Evolutionary conservation across 2,329 filamentous ascomycete species (phyloP), one percentile per base, ranked within the genome.

Genomic region (Penicillium glabrum): DNA sequence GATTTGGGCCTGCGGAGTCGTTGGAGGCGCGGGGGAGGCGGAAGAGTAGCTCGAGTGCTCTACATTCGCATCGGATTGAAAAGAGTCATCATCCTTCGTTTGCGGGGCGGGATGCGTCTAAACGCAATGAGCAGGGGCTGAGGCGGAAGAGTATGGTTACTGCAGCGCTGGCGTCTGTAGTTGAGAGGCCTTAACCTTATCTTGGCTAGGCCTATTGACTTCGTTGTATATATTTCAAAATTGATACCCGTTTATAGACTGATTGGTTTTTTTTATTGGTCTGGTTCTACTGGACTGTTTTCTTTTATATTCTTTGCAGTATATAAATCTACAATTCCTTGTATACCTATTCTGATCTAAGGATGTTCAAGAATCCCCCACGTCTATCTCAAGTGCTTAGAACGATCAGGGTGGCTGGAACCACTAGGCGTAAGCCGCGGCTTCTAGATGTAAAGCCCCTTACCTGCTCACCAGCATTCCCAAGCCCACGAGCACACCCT

Each of bases 101-200:
- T 48, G 46, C 58, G 21, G 64, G 46, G 41, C 58, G 69, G 31
- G 69, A 69, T 24, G 51, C 62, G 27, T 64, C 62, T 16, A 74
- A 72, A 61, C 72, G 70, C 59, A 68, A 67, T 53, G 73, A 75
- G 46, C 71, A 74, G 47, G 72, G 72, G 0, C 51, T 75, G 23
- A 58, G 73, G 23, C 61, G 73, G 51, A 74, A 72, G 64, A 76
- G 73, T 51, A 60, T 76, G 41, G 73, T 76, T 9, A 74, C 68
- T 64, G 72, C 73, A 13, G 72, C 72, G 41, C 60, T 76, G 61
- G 72, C 72, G 10, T 73, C 71, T 14, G 68, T 75, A 58, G 67
- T 67, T 26, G 70, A 72, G 53, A 58, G 50, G 29, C 33, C 51
- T 51, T 59, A 41, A 57, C 26, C 29, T 29, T 27, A 37, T 53